phyloP scores from a whole-genome alignment of 768 basidiomycete species.

The Lactarius akahatsu region DNA sequence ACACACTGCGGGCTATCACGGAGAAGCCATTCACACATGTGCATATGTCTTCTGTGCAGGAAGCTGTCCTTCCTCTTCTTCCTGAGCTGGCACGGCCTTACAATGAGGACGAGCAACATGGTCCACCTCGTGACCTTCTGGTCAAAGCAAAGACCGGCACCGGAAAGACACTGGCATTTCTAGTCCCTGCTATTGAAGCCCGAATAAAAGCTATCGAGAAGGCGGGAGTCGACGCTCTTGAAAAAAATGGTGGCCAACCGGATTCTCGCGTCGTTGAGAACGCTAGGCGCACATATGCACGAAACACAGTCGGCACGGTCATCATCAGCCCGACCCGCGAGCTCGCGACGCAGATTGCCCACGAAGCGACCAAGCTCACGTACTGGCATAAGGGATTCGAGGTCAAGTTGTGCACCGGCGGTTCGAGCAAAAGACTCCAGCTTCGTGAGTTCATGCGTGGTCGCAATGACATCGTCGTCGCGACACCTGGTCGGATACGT shows the following conservation, averaged over 20 bases:
- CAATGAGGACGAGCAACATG: constrained; percentile 34
- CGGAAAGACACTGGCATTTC: constrained; percentile 86
- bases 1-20: constrained; percentile 58
- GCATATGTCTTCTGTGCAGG: constrained; percentile 81
- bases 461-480: constrained; percentile 79
- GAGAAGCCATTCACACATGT: constrained; percentile 61
- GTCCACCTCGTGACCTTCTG: constrained; percentile 60
- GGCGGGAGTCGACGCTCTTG: constrained; percentile 41
- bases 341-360: constrained; percentile 85
- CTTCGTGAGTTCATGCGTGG: constrained; percentile 62
- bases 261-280: constrained; percentile 36
- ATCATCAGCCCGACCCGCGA: constrained; percentile 91
- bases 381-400: constrained; percentile 60
- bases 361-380: constrained; percentile 69
- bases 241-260: constrained; percentile 42
- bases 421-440: constrained; percentile 63
- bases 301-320: constrained; percentile 61
- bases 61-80: constrained; percentile 71
- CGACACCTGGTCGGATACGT: constrained; percentile 83
- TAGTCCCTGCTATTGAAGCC: constrained; percentile 82
- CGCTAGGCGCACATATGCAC: constrained; percentile 43
- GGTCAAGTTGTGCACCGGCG: constrained; percentile 77
- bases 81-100: constrained; percentile 64
- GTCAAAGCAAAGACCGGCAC: constrained; percentile 89
- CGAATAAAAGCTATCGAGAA: constrained; percentile 60